phyloP scores from a whole-genome alignment of 768 basidiomycete genomes.

The Serendipita sp. region DNA sequence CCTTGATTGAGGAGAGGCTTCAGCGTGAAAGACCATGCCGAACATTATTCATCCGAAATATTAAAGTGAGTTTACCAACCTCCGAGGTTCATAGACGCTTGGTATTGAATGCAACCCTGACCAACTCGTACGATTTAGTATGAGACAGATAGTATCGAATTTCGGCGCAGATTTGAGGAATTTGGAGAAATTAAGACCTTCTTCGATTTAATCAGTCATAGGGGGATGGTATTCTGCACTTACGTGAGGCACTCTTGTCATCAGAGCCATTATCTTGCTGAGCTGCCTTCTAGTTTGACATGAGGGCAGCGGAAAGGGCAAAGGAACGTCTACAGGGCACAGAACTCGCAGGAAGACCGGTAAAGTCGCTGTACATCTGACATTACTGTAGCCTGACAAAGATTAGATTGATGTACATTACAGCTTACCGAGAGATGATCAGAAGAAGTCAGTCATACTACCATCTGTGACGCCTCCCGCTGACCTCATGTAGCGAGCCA shows the following conservation, averaged over 20 bases:
- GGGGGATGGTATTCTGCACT: slow-evolving; percentile 99
- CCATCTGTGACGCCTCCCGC: not conserved
- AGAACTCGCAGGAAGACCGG: slow-evolving; percentile 74
- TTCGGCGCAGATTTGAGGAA: slow-evolving; percentile 74
- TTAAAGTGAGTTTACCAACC: slow-evolving; percentile 59
- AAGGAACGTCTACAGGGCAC: slow-evolving; percentile 81
- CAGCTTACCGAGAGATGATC: slow-evolving; percentile 76
- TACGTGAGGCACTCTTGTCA: slow-evolving; percentile 49
- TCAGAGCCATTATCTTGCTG: not conserved
- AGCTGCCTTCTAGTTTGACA: slow-evolving; percentile 48
- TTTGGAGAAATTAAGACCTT: slow-evolving; percentile 95
- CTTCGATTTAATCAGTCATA: slow-evolving; percentile 83
- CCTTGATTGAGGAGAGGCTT: slow-evolving; percentile 86
- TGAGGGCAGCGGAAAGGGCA: slow-evolving; percentile 84
- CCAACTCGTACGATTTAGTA: slow-evolving; percentile 33
- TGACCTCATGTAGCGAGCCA: not conserved
- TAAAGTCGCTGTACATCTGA: slow-evolving; percentile 27
- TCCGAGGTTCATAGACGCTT: slow-evolving; percentile 9
- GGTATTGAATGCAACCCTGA: not conserved
- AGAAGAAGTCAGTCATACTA: slow-evolving; percentile 24
- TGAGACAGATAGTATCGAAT: slow-evolving; percentile 73
- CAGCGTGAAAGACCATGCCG: slow-evolving; percentile 89
- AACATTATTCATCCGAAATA: slow-evolving; percentile 92
- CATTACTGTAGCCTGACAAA: not conserved
- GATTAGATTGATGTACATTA: slow-evolving; percentile 94